Evolutionary conservation across 371 early-diverging fungal species (phyloP).

Genomic region (Umbelopsis sp.): DNA sequence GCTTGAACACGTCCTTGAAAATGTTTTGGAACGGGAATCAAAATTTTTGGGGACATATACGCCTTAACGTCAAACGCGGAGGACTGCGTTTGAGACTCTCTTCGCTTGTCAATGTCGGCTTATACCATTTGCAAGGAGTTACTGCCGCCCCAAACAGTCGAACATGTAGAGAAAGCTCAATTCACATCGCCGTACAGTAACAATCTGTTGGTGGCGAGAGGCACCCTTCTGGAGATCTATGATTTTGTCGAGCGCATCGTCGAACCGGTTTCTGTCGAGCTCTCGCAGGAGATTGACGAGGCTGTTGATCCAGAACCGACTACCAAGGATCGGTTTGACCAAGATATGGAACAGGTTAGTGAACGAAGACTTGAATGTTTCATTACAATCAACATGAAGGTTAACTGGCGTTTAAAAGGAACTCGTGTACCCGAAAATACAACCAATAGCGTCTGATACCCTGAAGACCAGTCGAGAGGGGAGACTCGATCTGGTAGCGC

Average conservation of each 20-base stretch:
- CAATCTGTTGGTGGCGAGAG: constrained; percentile 81
- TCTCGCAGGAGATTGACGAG: constrained; percentile 24
- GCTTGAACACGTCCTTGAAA: too few species aligned
- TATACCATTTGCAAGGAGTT: constrained; percentile 81
- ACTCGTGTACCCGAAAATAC: constrained; percentile 48
- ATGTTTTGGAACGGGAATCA: too few species aligned
- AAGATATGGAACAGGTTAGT: constrained; percentile 35
- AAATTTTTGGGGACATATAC: too few species aligned
- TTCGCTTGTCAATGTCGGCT: constrained; percentile 39
- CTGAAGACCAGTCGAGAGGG: constrained; percentile 53
- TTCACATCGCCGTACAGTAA: constrained; percentile 72
- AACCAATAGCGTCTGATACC: constrained; percentile 35
- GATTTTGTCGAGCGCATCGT: constrained; percentile 69
- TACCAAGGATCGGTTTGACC: constrained; percentile 27
- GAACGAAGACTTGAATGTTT: neutral
- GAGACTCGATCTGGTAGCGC: constrained; percentile 73
- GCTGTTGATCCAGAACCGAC: constrained; percentile 13
- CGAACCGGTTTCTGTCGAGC: constrained; percentile 32
- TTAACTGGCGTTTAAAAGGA: constrained; percentile 29
- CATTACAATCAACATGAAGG: neutral
- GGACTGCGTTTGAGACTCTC: constrained; percentile 11
- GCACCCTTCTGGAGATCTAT: constrained; percentile 81
- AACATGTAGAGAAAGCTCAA: constrained; percentile 71
- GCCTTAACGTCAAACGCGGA: neutral
- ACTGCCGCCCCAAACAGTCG: constrained; percentile 81